These are phyloP conservation scores for Micractinium conductrix DNA, from an alignment of 139 green algal genomes.

Conservation along the genomic window DNA sequence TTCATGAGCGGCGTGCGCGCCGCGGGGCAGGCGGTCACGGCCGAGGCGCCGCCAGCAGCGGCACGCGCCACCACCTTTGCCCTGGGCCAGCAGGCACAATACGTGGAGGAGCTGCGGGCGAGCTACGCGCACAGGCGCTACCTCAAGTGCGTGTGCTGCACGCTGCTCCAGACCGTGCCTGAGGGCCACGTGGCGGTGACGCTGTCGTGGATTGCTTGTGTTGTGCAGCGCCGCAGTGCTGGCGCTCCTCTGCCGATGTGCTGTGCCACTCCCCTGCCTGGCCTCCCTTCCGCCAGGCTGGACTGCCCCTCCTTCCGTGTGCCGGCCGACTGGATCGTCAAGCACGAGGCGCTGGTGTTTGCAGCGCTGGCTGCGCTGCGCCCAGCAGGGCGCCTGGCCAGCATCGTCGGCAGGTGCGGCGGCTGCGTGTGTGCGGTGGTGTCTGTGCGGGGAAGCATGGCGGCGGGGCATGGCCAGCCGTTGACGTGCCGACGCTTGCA, in stretches of 20 bases:
- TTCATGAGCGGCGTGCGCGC: background rate
- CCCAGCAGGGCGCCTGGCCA: constrained; percentile 17
- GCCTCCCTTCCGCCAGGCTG: background rate
- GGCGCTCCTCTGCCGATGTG: background rate
- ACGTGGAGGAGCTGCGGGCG: background rate
- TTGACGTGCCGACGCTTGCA: too few species aligned
- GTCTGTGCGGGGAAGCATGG: too few species aligned
- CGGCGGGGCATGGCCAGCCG: too few species aligned
- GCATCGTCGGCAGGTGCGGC: background rate
- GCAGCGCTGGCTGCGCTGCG: constrained; percentile 33
- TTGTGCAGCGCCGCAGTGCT: too few species aligned
- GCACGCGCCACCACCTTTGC: too few species aligned
- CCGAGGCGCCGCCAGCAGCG: background rate
- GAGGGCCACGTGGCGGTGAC: too few species aligned
- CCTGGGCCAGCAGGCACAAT: background rate
- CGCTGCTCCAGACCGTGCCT: too few species aligned
- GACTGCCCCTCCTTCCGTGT: constrained; percentile 45
- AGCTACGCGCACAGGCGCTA: background rate
- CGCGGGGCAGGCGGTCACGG: background rate
- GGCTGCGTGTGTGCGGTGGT: too few species aligned
- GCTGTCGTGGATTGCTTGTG: too few species aligned
- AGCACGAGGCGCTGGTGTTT: constrained; percentile 40
- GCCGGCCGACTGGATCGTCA: background rate
- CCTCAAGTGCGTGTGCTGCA: constrained; percentile 8
- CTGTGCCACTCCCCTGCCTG: background rate